Conservation (phyloP, 768 basidiomycete genomes). For the Serendipita sp. region DNA sequence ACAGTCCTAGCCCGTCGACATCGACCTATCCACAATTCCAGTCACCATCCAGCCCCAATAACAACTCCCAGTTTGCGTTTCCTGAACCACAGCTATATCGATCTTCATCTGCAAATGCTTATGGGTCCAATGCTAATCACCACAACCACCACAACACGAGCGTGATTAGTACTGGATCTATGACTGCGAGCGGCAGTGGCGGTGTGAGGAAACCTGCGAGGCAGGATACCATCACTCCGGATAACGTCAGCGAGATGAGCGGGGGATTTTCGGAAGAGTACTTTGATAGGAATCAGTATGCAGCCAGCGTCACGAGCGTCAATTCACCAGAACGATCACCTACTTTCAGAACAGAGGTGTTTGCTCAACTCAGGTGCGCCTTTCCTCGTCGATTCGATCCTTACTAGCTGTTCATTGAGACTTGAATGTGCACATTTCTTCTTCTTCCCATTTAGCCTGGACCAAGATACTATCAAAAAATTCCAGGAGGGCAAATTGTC, state of each 20-base stretch:
- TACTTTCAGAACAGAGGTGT: not conserved
- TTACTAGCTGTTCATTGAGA: not conserved
- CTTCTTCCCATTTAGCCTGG: not conserved
- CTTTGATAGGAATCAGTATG: conserved; percentile 2
- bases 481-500: conserved; percentile 53
- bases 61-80: conserved; percentile 20
- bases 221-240: conserved; percentile 1
- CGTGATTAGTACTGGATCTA: too few species aligned
- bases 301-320: not conserved
- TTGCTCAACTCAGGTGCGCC: not conserved
- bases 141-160: not conserved
- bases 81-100: conserved; percentile 39
- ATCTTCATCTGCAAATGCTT: conserved; percentile 21
- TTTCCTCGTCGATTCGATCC: not conserved
- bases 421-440: not conserved
- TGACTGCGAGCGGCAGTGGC: not conserved
- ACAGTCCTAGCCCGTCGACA: not conserved
- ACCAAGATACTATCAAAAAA: conserved; percentile 22
- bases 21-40: not conserved
- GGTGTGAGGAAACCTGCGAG: not conserved
- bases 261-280: not conserved
- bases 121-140: not conserved
- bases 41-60: not conserved
- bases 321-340: not conserved
- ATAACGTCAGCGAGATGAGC: not conserved